Base-by-base conservation (phyloP, 306 rosid species). In the Dryas octopetala region DNA sequence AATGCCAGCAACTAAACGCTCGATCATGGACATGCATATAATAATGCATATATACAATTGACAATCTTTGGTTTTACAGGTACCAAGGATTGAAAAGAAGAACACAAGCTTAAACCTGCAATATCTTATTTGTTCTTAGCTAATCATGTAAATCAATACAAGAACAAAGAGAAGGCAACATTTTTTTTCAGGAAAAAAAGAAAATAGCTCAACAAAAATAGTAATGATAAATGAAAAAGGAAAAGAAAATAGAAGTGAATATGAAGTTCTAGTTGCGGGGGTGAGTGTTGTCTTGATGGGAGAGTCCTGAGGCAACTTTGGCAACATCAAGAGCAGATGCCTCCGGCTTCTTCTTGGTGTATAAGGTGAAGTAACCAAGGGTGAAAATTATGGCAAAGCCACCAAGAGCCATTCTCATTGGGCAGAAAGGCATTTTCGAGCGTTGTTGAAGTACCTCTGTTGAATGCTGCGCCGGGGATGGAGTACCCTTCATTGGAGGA, bases 251-350 rank as follows among this genome's bases (percentile, higher is more conserved):
- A 17, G 55, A 47, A 58, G 76, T 45, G 23, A 64, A 13, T 48
- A 45, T 4, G 66, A 46, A 44, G 6, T 28, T 9, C 68, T 60
- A 73, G 26, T 73, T 73, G 46, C 76, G 46, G 26, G 76, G 76
- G 76, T 73, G 76, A 59, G 76, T 73, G 59, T 32, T 47, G n/a
- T 60, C 76, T 47, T 28, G 76, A 73, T 60, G 59, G 13, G 76
- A 10, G 47, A 10, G 0, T 47, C 59, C 76, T 7, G 76, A 17
- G 68, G 10, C 50, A 68, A 87, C 91, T 88, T 82, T 89, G 6
- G 96, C 96, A 53, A 88, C 89, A 32, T 90, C 93, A 44, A 81
- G 11, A 2, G 92, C 89, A 8, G 93, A 83, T 46, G 96, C 92
- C 77, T 90, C 92, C 0, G 91, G 92, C 83, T 88, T 88, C 84